phyloP scores from a whole-genome alignment of 2,329 filamentous ascomycete genomes.

The Cryphonectria naterciae region DNA sequence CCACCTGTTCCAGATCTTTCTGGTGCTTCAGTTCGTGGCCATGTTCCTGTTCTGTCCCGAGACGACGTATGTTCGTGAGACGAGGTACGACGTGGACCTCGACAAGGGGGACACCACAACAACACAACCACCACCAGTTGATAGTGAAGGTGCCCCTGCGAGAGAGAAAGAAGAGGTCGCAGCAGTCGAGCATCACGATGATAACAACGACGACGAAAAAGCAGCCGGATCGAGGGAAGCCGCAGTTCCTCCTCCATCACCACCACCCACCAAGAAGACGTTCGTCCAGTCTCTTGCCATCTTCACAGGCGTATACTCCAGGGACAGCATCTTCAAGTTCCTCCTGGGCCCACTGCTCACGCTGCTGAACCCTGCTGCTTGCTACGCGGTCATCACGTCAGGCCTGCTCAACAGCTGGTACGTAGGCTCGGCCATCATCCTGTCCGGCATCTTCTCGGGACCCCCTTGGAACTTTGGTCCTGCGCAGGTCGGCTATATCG shows the following conservation, averaged over 20 bases:
- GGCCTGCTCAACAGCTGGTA: slow-evolving; percentile 42
- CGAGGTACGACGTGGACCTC: slow-evolving; percentile 9
- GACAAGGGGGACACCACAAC: not conserved
- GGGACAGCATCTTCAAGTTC: slow-evolving; percentile 16
- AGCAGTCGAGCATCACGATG: not conserved
- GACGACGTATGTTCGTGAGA: slow-evolving; percentile 41
- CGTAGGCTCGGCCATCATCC: slow-evolving; percentile 44
- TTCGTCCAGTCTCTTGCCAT: slow-evolving; percentile 2
- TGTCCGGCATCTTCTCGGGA: slow-evolving; percentile 44
- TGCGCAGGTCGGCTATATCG: slow-evolving; percentile 44
- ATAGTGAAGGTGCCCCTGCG: no score
- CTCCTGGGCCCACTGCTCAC: slow-evolving; percentile 41
- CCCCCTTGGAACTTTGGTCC: slow-evolving; percentile 43
- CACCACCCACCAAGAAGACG: slow-evolving; percentile 4
- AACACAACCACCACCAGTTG: no score
- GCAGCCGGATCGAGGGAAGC: not conserved
- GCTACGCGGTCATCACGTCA: slow-evolving; percentile 44
- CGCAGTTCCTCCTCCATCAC: not conserved
- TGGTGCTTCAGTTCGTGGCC: slow-evolving; percentile 37
- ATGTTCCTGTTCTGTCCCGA: slow-evolving; percentile 45
- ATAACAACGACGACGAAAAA: not conserved
- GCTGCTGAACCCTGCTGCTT: slow-evolving; percentile 43
- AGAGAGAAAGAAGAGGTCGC: not conserved
- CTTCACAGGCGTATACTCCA: slow-evolving; percentile 11
- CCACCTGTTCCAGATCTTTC: slow-evolving; percentile 41